Evolutionary conservation across 1,139 yeast species (phyloP), one percentile per base, ranked within the genome.

Genomic region (Kodamaea ohmeri): DNA sequence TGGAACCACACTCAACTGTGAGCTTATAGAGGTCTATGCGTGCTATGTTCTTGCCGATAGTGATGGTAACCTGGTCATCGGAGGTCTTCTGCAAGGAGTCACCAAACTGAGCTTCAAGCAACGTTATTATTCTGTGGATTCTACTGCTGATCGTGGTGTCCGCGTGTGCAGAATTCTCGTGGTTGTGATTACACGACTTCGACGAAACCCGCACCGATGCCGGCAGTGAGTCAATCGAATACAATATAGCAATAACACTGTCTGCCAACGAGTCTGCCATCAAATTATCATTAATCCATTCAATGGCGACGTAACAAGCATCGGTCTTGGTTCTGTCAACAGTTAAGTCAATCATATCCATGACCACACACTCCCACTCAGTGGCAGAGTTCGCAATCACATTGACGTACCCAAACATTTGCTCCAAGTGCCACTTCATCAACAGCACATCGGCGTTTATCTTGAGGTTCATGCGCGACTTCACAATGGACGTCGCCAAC

Each of bases 241-340:
- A 74, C 25, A 92, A 64, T 32, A 92, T 88, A 1, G 97, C 96
- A 43, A 94, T 76, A 2, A 89, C 87, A 31, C 97, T 83, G 55
- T 92, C 99, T 0, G 98, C 98, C 49, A 92, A 78, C 0, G 97
- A 84, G 52, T 92, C 98, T 39, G 88, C 90, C 69, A 89, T 78
- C 28, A 68, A 52, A 39, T 87, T 71, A 45, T 90, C 94, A 48
- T 95, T 92, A 18, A 81, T 77, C 99, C 99, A 92, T 58, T 88
- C 95, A 16, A 92, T 81, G 0, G 81, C 73, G 13, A 82, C 77
- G 18, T 68, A 48, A 32, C 67, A 53, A 2, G 58, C 57, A 33
- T 71, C 69, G 4, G 61, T 50, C 41, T 59, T 61, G 27, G 60
- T 52, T 38, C 51, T 51, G 26, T 78, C 83, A n/a, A 84, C 67